A percentile compares a stretch with the other conserved stretches of the same genome.
phyloP scores from a whole-genome alignment of 2,329 filamentous ascomycete genomes.

The Fusarium sp. region DNA sequence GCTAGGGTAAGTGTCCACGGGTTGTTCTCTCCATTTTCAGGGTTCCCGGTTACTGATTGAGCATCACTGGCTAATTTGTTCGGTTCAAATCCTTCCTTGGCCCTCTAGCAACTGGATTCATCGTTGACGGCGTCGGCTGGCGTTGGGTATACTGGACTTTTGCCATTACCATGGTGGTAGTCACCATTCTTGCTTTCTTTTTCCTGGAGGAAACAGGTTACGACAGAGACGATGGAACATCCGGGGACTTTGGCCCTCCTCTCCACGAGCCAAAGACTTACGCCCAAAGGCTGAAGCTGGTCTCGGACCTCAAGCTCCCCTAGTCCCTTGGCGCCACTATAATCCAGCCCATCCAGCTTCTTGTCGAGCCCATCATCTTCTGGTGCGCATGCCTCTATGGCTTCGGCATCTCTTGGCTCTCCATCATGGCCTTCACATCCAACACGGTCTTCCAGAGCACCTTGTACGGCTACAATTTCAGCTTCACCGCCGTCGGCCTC shows the following conservation, averaged over 20 bases:
- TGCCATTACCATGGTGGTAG: neutral
- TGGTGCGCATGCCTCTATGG: neutral
- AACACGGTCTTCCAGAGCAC: neutral
- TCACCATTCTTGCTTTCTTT: neutral
- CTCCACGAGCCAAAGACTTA: neutral
- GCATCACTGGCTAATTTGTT: conserved; percentile 27
- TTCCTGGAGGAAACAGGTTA: neutral
- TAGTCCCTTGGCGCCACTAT: neutral
- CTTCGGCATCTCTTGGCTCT: neutral
- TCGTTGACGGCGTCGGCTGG: neutral
- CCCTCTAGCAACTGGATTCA: neutral
- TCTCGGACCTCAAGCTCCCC: neutral
- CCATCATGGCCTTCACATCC: neutral
- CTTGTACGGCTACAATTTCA: neutral
- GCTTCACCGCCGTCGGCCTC: neutral
- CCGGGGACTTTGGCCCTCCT: neutral
- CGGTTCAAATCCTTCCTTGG: neutral
- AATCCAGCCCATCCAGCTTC: neutral
- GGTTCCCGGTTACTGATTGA: neutral
- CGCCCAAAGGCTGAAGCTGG: neutral
- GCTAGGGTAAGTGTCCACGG: conserved; percentile 48
- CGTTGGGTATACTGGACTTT: neutral
- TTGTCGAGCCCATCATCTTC: neutral
- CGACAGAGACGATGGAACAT: neutral
- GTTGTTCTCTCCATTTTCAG: neutral